Conservation (phyloP, 495 filamentous ascomycete species). For the Penicillium subrubescens region DNA sequence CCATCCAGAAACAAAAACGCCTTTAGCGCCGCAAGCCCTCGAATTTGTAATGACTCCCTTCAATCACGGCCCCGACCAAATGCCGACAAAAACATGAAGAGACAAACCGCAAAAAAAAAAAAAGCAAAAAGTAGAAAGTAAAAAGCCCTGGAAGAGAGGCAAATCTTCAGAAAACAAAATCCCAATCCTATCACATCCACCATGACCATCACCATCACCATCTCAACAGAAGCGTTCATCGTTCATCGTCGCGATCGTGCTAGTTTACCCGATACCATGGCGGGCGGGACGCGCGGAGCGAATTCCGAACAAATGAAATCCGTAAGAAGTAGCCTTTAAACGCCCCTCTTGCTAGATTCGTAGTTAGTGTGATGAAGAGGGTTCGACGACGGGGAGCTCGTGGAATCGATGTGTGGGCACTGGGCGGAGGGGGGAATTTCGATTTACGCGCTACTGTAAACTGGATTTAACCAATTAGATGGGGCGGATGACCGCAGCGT, state of each 20-base stretch:
- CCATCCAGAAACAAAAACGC: not conserved
- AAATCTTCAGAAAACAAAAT: not conserved
- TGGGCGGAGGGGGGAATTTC: not conserved
- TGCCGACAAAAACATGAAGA: not conserved
- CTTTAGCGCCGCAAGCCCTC: not conserved
- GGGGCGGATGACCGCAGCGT: not conserved
- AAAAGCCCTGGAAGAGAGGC: not conserved
- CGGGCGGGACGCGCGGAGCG: not conserved
- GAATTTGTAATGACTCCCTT: not conserved
- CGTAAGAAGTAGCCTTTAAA: not conserved
- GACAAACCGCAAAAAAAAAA: too few species aligned
- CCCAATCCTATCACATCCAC: not conserved
- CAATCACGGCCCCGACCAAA: not conserved
- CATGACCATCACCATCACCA: too few species aligned
- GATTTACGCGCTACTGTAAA: not conserved
- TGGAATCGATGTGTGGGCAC: not conserved
- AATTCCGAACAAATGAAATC: not conserved
- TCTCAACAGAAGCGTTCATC: not conserved
- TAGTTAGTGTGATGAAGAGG: not conserved
- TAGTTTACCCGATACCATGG: constrained; percentile 6
- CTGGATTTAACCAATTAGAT: not conserved
- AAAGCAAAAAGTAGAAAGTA: not conserved
- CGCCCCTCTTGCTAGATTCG: not conserved
- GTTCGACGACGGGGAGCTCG: not conserved
- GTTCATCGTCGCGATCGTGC: not conserved